Evolutionary conservation across 2,329 filamentous ascomycete genomes (phyloP).

Genomic region (Cadophora sp.): DNA sequence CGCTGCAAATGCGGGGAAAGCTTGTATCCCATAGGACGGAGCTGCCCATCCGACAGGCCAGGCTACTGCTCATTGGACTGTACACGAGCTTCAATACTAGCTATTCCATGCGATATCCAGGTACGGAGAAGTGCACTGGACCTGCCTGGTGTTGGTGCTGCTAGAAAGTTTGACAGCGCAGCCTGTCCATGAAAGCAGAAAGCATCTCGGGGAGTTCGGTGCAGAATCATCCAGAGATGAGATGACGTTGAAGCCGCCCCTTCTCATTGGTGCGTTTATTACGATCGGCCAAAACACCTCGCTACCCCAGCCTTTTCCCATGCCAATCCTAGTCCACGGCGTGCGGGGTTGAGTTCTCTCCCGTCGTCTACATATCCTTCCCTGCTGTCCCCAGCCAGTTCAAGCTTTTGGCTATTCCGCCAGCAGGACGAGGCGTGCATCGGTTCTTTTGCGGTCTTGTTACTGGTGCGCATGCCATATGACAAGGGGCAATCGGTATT

Average conservation of each 20-base stretch:
- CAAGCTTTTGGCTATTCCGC: conserved; percentile 26
- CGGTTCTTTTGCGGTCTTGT: conserved; percentile 27
- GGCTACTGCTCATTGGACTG: background rate
- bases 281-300: background rate
- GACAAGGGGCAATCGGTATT: background rate
- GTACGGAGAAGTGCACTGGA: background rate
- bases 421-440: background rate
- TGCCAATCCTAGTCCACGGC: background rate
- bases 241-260: conserved; percentile 27
- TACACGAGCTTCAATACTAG: background rate
- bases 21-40: conserved; percentile 14
- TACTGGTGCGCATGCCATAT: conserved; percentile 28
- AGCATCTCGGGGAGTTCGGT: background rate
- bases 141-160: background rate
- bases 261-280: conserved; percentile 35
- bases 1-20: conserved; percentile 15
- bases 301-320: conserved; percentile 9
- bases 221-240: background rate
- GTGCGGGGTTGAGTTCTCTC: conserved; percentile 26
- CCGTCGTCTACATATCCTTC: too few species aligned
- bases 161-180: background rate
- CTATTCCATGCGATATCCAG: conserved; percentile 10
- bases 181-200: background rate
- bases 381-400: conserved; percentile 5
- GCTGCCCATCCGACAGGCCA: background rate